phyloP scores from a whole-genome alignment of 1,139 yeast species.

The Suzukiozyma palmioleophila region DNA sequence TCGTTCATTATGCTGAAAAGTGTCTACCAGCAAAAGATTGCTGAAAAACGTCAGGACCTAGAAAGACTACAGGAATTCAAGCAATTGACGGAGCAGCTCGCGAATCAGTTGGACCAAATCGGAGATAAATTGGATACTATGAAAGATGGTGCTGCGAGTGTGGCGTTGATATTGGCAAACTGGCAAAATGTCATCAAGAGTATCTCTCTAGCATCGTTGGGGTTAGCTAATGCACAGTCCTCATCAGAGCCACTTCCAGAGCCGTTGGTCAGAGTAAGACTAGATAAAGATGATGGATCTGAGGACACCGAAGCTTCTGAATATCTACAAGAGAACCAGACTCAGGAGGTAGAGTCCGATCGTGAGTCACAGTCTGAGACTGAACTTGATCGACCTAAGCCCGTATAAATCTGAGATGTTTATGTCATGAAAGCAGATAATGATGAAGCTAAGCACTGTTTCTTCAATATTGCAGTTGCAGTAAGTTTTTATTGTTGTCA shows the following conservation, averaged over 20 bases:
- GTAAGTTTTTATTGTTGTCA: too few relatives aligned
- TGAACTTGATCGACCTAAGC: background rate
- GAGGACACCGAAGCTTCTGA: background rate
- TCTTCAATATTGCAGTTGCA: too few relatives aligned
- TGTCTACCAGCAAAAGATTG: conserved; percentile 29
- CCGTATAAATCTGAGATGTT: too few relatives aligned
- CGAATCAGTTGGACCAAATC: conserved; percentile 44
- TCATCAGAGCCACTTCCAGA: conserved; percentile 46
- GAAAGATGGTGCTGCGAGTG: conserved; percentile 57
- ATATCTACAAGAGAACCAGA: background rate
- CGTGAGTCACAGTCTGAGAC: too few relatives aligned
- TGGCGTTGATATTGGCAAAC: conserved; percentile 52
- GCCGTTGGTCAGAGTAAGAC: conserved; percentile 61
- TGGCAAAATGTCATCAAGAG: conserved; percentile 71
- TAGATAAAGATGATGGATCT: conserved; percentile 28
- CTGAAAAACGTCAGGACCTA: conserved; percentile 50
- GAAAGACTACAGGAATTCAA: conserved; percentile 48
- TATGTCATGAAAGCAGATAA: too few relatives aligned
- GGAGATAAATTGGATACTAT: conserved; percentile 46
- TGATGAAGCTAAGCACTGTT: too few relatives aligned
- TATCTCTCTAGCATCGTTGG: conserved; percentile 63
- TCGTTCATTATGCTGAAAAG: conserved; percentile 10
- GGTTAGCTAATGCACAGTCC: conserved; percentile 46
- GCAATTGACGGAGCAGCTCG: conserved; percentile 42
- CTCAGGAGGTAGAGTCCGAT: background rate